Conservation (phyloP, 148 eudicot genomes). For the Rhododendron henanense region DNA sequence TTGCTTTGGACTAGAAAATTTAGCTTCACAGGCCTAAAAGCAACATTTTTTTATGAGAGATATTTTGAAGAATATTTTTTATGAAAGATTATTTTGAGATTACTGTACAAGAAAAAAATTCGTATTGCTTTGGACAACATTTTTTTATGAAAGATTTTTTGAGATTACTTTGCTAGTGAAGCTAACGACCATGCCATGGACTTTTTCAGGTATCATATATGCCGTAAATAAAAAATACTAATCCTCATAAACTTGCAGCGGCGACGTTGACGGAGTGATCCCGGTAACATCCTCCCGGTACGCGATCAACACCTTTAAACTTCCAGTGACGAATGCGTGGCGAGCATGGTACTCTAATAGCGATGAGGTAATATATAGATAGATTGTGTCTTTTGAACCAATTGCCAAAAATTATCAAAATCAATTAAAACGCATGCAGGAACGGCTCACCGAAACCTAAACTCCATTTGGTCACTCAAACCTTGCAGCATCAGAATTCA, state of each 20-base stretch:
- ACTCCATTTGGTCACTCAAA: neutral
- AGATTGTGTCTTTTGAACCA: no score
- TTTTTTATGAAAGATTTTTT: no score
- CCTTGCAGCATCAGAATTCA: no score
- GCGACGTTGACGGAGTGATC: conserved; percentile 9
- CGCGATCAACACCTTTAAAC: conserved; percentile 15
- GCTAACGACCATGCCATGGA: neutral
- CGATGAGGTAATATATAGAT: conserved; percentile 11
- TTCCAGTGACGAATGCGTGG: conserved; percentile 16
- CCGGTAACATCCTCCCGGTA: conserved; percentile 22
- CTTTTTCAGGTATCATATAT: neutral
- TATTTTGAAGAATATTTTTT: no score
- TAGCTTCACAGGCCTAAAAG: no score
- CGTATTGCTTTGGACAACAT: no score
- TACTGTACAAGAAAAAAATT: no score
- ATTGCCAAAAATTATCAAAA: neutral
- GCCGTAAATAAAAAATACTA: neutral
- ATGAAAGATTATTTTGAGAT: no score
- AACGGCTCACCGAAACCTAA: neutral
- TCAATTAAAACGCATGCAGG: neutral
- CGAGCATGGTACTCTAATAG: conserved; percentile 18
- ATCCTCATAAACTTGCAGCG: conserved; percentile 15
- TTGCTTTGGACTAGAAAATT: no score
- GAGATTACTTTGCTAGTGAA: neutral
- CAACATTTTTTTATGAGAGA: no score